Evolutionary conservation across 2,329 filamentous ascomycete genomes (phyloP), one percentile per base, ranked within the genome.

Genomic region (Cercospora janseana): DNA sequence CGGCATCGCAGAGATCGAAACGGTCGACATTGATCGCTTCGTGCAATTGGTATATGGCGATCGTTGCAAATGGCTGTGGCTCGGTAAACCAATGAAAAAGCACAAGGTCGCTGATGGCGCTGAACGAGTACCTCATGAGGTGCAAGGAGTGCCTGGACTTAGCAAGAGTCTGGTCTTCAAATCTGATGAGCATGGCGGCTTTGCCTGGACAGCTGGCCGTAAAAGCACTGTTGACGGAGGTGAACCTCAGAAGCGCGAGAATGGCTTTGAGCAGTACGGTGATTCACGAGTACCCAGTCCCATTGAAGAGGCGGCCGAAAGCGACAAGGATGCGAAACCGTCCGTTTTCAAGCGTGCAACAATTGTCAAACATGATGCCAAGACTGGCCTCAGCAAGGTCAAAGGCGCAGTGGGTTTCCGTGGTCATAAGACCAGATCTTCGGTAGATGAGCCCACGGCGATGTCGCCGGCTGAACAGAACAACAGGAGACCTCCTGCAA

Each of bases 41-140:
- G 79, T 88, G 41, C 82, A 82, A 52, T 75, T 95, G 20, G 81
- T 86, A 0, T 85, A 84, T 54, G 92, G 93, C 26, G 88, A 93
- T 66, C 81, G 87, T 49, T 79, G 88, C 12, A 95, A 95, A 68
- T 97, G 91, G 89, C 77, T 98, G 2, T 98, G 93, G 93, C 79
- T 88, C 54, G 93, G 92, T 12, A 97, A 95, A 67, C 80, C 88
- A 28, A 82, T 85, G 54, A 89, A 92, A 64, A 79, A 65, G 47
- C 51, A 58, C 18, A 62, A 53, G 40, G 20, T 51, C 31, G 51
- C 49, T 18, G 48, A 51, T 32, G 46, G 44, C 4, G 44, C 47
- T 7, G 42, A 51, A 4, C 31, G 46, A 21, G 32, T 26, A 15
- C 32, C 52, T 4, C 37, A 57, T 20, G 53, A 51, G 20, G 52